A percentile compares a stretch with the other conserved stretches of the same genome.
These are phyloP conservation scores for Xylaria acuta DNA, from an alignment of 495 filamentous ascomycete genomes.

Conservation along the genomic window DNA sequence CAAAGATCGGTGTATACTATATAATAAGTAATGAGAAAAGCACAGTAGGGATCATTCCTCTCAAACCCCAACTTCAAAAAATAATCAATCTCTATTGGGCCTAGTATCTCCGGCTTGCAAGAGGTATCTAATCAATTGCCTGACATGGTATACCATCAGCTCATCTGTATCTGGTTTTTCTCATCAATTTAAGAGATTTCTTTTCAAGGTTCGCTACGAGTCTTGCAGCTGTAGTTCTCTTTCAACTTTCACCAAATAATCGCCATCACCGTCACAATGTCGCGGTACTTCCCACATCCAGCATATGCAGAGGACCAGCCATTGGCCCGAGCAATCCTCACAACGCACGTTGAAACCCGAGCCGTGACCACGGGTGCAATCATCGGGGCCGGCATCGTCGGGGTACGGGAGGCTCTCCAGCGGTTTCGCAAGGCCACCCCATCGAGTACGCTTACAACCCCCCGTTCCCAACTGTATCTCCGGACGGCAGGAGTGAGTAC, in stretches of 20 bases:
- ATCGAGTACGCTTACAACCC: neutral
- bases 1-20: neutral
- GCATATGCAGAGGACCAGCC: slow-evolving; percentile 69
- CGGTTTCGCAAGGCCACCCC: slow-evolving; percentile 23
- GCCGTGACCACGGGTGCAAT: slow-evolving; percentile 55
- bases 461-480: slow-evolving; percentile 19
- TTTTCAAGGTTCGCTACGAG: neutral
- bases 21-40: neutral
- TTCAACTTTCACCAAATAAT: neutral
- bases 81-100: neutral
- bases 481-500: slow-evolving; percentile 46
- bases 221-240: neutral
- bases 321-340: slow-evolving; percentile 57
- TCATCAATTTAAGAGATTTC: neutral
- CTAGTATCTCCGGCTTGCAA: neutral
- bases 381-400: slow-evolving; percentile 44
- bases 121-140: neutral
- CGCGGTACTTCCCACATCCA: slow-evolving; percentile 58
- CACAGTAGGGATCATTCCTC: neutral
- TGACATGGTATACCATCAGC: neutral
- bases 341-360: slow-evolving; percentile 63
- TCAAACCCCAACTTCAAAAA: neutral
- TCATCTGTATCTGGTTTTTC: neutral
- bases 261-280: slow-evolving; percentile 40
- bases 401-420: slow-evolving; percentile 14